phyloP scores from a whole-genome alignment of 2,329 filamentous ascomycete genomes.

The Clarireedia monteithiana region DNA sequence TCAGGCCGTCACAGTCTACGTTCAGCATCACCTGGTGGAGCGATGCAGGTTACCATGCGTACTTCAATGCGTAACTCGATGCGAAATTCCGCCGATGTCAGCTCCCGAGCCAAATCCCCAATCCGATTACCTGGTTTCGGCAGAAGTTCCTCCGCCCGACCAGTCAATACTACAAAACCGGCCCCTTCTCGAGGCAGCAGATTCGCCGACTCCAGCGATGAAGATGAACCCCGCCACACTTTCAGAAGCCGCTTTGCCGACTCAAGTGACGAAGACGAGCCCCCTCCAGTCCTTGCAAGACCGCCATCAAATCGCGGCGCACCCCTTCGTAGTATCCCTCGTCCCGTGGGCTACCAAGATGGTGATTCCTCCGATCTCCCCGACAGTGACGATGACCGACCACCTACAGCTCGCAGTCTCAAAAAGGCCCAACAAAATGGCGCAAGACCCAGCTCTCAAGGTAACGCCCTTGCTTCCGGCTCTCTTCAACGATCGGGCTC shows the following conservation, averaged over 20 bases:
- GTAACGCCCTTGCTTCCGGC: constrained; percentile 18
- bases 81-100: constrained; percentile 20
- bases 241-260: constrained; percentile 48
- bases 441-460: constrained; percentile 8
- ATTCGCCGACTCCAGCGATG: constrained; percentile 31
- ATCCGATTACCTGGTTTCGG: constrained; percentile 20
- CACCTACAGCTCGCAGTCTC: constrained; percentile 17
- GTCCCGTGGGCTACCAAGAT: constrained; percentile 38
- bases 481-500: constrained; percentile 33
- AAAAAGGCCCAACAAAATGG: constrained; percentile 11
- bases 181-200: constrained; percentile 17
- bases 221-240: constrained; percentile 24
- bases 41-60: constrained; percentile 33
- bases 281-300: constrained; percentile 9
- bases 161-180: constrained; percentile 14
- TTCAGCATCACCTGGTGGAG: constrained; percentile 57
- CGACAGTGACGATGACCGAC: constrained; percentile 48
- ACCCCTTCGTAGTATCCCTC: constrained; percentile 44
- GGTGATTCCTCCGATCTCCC: constrained; percentile 54
- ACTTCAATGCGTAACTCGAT: constrained; percentile 30
- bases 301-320: constrained; percentile 18
- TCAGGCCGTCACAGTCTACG: constrained; percentile 63
- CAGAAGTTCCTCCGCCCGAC: constrained; percentile 13
- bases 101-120: constrained; percentile 16
- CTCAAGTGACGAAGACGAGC: constrained; percentile 50